Conservation (phyloP, 352 stramenopile species). For the Saprolegnia diclina region DNA sequence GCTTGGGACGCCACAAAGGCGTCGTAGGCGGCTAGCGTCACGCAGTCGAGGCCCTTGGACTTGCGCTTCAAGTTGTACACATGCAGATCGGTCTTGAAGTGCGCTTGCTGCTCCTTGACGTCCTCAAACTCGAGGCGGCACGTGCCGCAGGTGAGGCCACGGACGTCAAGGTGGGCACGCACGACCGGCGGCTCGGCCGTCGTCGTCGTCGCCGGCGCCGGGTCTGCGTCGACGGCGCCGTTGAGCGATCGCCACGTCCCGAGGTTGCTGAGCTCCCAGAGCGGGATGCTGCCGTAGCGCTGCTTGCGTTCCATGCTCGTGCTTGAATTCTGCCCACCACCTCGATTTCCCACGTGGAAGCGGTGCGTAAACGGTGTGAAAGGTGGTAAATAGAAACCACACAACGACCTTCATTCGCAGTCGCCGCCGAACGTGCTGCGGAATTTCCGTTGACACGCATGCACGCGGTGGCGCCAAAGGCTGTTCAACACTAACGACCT, state of each 20-base stretch:
- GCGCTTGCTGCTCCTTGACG: slow-evolving; percentile 72
- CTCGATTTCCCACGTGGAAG: not conserved
- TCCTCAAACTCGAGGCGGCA: slow-evolving; percentile 62
- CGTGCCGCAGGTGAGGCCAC: slow-evolving; percentile 58
- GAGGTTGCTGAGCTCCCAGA: slow-evolving; percentile 18
- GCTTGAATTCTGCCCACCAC: not conserved
- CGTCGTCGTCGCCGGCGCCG: not conserved
- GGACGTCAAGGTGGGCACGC: not conserved
- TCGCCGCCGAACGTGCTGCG: too few species aligned
- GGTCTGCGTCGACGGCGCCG: not conserved
- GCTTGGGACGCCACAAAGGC: slow-evolving; percentile 35
- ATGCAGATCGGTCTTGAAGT: slow-evolving; percentile 82
- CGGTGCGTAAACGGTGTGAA: too few species aligned
- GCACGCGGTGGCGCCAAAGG: too few species aligned
- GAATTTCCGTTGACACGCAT: too few species aligned
- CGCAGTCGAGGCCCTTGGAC: slow-evolving; percentile 39
- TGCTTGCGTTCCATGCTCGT: slow-evolving; percentile 1
- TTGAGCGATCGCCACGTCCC: slow-evolving; percentile 18
- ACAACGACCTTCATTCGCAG: slow-evolving; percentile 11
- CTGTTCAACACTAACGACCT: too few species aligned
- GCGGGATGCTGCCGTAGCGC: slow-evolving; percentile 24
- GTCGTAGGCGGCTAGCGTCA: slow-evolving; percentile 36
- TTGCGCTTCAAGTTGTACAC: slow-evolving; percentile 76
- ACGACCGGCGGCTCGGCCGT: not conserved
- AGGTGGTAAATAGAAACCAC: too few species aligned